phyloP scores from a whole-genome alignment of 176 grass and related monocot genomes.

The Rhynchospora pubera region DNA sequence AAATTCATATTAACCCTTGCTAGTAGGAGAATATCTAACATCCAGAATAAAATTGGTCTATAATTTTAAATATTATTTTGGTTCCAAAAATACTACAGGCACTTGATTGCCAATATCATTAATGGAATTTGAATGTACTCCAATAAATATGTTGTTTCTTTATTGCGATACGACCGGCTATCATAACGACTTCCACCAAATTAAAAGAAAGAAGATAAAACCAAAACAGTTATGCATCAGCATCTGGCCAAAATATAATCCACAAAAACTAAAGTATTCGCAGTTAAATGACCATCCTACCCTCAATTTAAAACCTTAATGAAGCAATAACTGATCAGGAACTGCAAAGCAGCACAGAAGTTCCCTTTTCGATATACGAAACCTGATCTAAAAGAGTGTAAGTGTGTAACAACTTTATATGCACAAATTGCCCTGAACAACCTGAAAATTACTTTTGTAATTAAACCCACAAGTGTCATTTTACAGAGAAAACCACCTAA shows the following conservation, averaged over 20 bases:
- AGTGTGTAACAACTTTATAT: neutral
- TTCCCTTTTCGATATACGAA: neutral
- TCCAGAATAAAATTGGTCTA: too few species aligned
- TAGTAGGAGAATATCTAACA: neutral
- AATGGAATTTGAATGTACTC: neutral
- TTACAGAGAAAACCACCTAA: neutral
- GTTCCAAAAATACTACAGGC: neutral
- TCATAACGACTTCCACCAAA: neutral
- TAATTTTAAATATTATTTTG: neutral
- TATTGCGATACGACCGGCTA: neutral
- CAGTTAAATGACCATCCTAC: slow-evolving; percentile 3
- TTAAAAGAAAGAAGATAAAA: neutral
- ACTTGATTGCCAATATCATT: neutral
- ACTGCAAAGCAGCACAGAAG: neutral
- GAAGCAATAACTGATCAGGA: neutral
- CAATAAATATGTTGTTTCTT: neutral
- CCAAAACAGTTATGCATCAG: neutral
- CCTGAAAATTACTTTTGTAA: neutral
- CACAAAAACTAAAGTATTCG: neutral
- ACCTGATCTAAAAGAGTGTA: neutral
- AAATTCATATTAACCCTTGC: neutral
- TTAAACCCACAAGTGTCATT: neutral
- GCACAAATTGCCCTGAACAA: neutral
- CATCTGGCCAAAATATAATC: neutral
- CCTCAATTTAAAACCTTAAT: neutral